phyloP scores from a whole-genome alignment of 257 asterid genomes.

The Parsonsia alboflavescens region DNA sequence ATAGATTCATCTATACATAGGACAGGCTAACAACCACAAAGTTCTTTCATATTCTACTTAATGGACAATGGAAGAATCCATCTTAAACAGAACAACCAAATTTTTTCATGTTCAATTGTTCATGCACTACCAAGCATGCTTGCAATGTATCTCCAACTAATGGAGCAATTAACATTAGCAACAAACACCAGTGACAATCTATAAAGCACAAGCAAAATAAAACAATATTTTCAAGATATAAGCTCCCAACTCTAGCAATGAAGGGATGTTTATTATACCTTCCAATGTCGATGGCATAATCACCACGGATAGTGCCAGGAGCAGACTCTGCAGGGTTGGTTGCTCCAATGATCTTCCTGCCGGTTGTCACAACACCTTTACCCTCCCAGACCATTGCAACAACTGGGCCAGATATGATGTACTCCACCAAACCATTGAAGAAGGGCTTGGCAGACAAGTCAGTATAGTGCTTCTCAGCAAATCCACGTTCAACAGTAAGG shows the following conservation, averaged over 20 bases:
- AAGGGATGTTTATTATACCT: conserved; percentile 32
- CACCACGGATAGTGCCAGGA: conserved; percentile 98
- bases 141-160: not conserved
- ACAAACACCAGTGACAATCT: too few relatives aligned
- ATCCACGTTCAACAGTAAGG: conserved; percentile 66
- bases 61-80: not conserved
- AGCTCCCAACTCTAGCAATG: not conserved
- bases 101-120: not conserved
- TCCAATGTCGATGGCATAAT: conserved; percentile 82
- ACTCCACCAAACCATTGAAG: conserved; percentile 77
- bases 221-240: not conserved
- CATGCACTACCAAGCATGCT: not conserved
- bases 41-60: not conserved
- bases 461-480: conserved; percentile 91
- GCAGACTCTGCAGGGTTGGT: conserved; percentile 93
- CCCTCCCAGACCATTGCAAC: conserved; percentile 99
- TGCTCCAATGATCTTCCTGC: conserved; percentile 94
- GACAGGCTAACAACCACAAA: not conserved
- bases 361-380: conserved; percentile 76
- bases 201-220: not conserved
- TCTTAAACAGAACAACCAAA: not conserved
- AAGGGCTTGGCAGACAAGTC: conserved; percentile 89
- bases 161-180: not conserved
- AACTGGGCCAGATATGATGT: conserved; percentile 92
- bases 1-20: not conserved